phyloP scores from a whole-genome alignment of 176 grass and related monocot genomes.

The Alloteropsis semialata region DNA sequence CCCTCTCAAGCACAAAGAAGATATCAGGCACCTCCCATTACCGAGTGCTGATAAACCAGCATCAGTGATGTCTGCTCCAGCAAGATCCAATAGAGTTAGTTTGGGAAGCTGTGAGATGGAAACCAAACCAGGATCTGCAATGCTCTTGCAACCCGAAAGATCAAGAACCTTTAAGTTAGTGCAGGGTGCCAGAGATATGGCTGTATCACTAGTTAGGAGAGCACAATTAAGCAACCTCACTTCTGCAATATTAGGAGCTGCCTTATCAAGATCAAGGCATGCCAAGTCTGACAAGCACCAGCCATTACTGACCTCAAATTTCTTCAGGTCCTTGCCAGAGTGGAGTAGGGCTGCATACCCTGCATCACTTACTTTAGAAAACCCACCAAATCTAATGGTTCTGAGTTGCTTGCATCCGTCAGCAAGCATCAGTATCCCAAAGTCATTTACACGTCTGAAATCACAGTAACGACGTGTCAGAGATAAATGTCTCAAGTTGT shows the following conservation, averaged over 20 bases:
- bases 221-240: slow-evolving; percentile 79
- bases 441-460: slow-evolving; percentile 86
- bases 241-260: slow-evolving; percentile 63
- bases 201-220: slow-evolving; percentile 81
- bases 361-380: slow-evolving; percentile 92
- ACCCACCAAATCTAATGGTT: slow-evolving; percentile 82
- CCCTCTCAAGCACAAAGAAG: slow-evolving; percentile 68
- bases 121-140: slow-evolving; percentile 71
- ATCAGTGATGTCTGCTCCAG: slow-evolving; percentile 85
- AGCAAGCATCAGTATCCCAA: slow-evolving; percentile 80
- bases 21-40: slow-evolving; percentile 57
- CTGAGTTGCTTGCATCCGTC: slow-evolving; percentile 86
- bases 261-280: slow-evolving; percentile 76
- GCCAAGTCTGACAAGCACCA: slow-evolving; percentile 80
- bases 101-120: slow-evolving; percentile 72
- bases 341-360: slow-evolving; percentile 83
- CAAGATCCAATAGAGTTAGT: slow-evolving; percentile 71
- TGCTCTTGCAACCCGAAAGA: slow-evolving; percentile 80
- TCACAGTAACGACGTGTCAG: slow-evolving; percentile 52
- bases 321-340: slow-evolving; percentile 77
- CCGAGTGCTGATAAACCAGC: slow-evolving; percentile 68
- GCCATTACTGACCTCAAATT: slow-evolving; percentile 73
- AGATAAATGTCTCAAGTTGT: slow-evolving; percentile 71
- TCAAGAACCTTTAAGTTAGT: slow-evolving; percentile 73
- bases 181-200: slow-evolving; percentile 75